A percentile compares a stretch with the other conserved stretches of the same genome.
Conservation (phyloP, 2,329 filamentous ascomycete species). For the Cordyceps tenuipes region DNA sequence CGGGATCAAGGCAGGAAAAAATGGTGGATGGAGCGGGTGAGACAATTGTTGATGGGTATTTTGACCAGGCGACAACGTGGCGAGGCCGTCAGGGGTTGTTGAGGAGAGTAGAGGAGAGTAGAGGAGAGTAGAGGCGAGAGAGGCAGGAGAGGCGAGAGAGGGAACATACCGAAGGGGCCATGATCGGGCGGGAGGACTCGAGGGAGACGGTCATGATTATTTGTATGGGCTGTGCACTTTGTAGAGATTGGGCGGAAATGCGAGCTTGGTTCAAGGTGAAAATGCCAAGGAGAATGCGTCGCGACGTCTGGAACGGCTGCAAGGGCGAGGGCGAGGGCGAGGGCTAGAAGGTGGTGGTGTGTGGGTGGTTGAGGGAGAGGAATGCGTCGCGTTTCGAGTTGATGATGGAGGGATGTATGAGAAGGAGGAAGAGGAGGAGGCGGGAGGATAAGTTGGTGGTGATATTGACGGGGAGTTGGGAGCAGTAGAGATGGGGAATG, state of each 20-base stretch:
- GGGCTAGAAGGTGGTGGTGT: not conserved
- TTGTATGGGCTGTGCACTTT: not conserved
- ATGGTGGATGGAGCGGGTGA: conserved; percentile 7
- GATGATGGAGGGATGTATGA: not conserved
- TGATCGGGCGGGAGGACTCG: conserved; percentile 53
- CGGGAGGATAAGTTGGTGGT: not conserved
- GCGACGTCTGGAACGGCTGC: not conserved
- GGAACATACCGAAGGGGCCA: conserved; percentile 51
- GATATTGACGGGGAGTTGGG: not conserved
- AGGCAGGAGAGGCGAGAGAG: not conserved
- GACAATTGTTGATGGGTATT: not conserved
- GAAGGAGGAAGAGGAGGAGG: not conserved
- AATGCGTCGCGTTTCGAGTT: not conserved
- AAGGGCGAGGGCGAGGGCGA: too few relatives aligned
- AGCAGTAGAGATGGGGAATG: not conserved
- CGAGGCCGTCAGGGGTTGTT: not conserved
- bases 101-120: conserved; percentile 5
- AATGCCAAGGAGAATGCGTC: not conserved
- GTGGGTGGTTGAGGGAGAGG: not conserved
- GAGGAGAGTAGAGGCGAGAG: conserved; percentile 4
- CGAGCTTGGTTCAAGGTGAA: not conserved
- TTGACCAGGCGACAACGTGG: not conserved
- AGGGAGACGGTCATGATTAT: conserved; percentile 48
- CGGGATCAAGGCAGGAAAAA: not conserved
- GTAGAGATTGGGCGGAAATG: not conserved